A percentile compares a stretch with the other conserved stretches of the same genome.
phyloP scores from a whole-genome alignment of 2,329 filamentous ascomycete species.

The Pseudogymnoascus sp. region DNA sequence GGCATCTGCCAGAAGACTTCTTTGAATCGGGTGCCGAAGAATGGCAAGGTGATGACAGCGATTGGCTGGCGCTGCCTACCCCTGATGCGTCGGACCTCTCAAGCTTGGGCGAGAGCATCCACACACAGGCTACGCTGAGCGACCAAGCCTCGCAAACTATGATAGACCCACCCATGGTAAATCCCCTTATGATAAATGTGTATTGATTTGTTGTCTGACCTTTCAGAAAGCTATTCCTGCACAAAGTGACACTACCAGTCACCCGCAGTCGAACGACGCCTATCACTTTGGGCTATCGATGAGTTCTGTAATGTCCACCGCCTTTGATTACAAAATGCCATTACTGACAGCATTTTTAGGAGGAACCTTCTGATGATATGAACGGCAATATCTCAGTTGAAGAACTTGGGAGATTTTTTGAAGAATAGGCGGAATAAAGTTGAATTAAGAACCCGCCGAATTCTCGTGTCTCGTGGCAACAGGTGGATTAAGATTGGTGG shows the following conservation, averaged over 20 bases:
- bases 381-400: background rate
- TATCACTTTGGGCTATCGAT: background rate
- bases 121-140: background rate
- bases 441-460: background rate
- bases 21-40: background rate
- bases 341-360: background rate
- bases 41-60: background rate
- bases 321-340: background rate
- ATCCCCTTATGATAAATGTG: background rate
- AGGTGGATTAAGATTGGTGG: background rate
- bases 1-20: background rate
- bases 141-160: background rate
- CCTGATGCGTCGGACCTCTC: background rate
- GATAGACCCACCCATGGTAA: background rate
- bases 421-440: background rate
- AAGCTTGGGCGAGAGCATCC: background rate
- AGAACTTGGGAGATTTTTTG: background rate
- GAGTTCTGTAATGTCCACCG: background rate
- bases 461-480: background rate
- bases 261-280: background rate
- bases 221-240: background rate
- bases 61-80: background rate
- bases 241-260: background rate
- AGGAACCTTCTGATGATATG: background rate
- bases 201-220: background rate